A percentile compares a stretch with the other conserved stretches of the same genome.
Conservation (phyloP, 257 asterid species). For the Paraleonurus japonicus region DNA sequence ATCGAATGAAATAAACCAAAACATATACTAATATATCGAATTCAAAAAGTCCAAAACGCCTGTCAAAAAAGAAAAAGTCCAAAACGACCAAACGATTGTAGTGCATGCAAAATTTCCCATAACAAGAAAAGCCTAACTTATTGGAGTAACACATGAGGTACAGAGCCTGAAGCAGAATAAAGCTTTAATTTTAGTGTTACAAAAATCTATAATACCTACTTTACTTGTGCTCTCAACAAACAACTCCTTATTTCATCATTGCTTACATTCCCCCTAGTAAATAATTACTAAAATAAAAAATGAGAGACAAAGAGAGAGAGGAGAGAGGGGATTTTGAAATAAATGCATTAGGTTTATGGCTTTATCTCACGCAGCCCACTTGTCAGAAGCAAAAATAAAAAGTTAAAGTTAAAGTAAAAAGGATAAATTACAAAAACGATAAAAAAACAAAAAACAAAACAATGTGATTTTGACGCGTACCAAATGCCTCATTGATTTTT, state of each 20-base stretch:
- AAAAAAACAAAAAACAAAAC: too few species aligned
- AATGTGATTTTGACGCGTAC: not conserved
- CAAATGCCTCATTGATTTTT: not conserved
- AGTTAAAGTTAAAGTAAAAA: not conserved
- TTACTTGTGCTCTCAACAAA: constrained; percentile 29
- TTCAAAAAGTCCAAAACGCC: not conserved
- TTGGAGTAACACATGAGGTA: constrained; percentile 20
- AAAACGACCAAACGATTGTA: constrained; percentile 9
- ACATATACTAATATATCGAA: not conserved
- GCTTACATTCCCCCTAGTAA: not conserved
- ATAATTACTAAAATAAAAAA: not conserved
- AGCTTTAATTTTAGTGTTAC: not conserved
- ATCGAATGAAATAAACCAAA: not conserved
- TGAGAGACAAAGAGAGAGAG: too few species aligned
- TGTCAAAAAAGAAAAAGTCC: not conserved
- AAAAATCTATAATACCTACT: constrained; percentile 15
- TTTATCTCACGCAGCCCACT: constrained; percentile 12
- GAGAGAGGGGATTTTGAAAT: constrained; percentile 8
- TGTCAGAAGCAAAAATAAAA: not conserved
- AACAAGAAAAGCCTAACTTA: constrained; percentile 19
- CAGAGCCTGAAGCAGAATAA: constrained; percentile 22
- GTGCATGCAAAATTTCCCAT: not conserved
- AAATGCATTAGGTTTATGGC: constrained; percentile 31
- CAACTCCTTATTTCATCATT: constrained; percentile 21
- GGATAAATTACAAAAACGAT: not conserved